Conservation (phyloP, 108 stramenopile species). For the Nitzschia sp. region DNA sequence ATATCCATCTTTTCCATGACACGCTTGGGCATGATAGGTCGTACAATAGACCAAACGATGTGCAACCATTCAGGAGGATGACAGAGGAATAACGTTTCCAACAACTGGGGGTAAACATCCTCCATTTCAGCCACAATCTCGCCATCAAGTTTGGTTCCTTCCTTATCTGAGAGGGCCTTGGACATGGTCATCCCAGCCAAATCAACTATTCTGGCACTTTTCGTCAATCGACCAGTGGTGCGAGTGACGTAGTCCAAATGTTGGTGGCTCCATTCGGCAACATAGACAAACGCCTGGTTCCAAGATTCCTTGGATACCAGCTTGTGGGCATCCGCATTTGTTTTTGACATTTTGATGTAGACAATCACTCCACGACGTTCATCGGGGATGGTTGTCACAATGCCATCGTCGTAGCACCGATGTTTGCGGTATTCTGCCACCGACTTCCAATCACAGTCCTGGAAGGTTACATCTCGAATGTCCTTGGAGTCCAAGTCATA, state of each 20-base stretch:
- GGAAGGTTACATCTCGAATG: conserved; percentile 12
- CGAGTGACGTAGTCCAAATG: conserved; percentile 29
- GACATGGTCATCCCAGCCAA: background rate
- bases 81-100: conserved; percentile 21
- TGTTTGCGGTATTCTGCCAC: background rate
- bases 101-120: conserved; percentile 34
- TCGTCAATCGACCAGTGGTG: conserved; percentile 28
- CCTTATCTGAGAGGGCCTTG: background rate
- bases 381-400: conserved; percentile 10
- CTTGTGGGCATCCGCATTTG: background rate
- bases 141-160: conserved; percentile 13
- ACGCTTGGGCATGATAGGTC: conserved; percentile 25
- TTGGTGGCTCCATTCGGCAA: conserved; percentile 26
- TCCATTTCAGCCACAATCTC: conserved; percentile 14
- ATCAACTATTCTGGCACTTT: conserved; percentile 15
- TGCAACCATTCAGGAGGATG: conserved; percentile 19
- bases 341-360: conserved; percentile 3
- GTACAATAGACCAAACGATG: conserved; percentile 9
- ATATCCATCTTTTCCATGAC: conserved; percentile 26
- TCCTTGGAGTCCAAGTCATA: conserved; percentile 23
- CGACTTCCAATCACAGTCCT: background rate
- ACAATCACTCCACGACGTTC: conserved; percentile 13
- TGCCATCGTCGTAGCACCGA: background rate
- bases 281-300: conserved; percentile 2
- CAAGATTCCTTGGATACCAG: background rate